Evolutionary conservation across 2,329 filamentous ascomycete species (phyloP), one percentile per base, ranked within the genome.

Genomic region (Passalora sequoiae): DNA sequence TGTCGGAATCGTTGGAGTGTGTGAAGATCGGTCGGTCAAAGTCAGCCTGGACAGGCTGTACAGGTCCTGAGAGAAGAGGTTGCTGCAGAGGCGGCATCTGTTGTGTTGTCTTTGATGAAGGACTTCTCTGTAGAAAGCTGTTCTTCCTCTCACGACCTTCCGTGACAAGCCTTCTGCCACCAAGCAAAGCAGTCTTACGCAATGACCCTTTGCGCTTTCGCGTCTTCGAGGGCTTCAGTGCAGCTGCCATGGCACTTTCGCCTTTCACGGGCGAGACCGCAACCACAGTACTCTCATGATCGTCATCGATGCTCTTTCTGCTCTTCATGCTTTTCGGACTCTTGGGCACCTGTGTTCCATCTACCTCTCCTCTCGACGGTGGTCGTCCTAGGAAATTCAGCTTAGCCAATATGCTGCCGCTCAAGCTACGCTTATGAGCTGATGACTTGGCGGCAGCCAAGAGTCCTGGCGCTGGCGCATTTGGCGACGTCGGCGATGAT

Each of bases 101-200:
- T 53, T 54, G 40, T 7, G 17, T n/a, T 62, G 55, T 53, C 53
- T 60, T 51, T 43, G 44, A 46, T 37, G 55, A 41, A 13, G 68
- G 62, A 46, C 61, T 56, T 44, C 50, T 65, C 53, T 49, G 66
- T 51, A 50, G 62, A 41, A 56, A 60, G 50, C 60, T 66, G 43
- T 59, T 61, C 51, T 56, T 59, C 49, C 80, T 53, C 69, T 76
- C 58, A 67, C 74, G 55, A 78, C 80, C 47, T 77, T 74, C 63
- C 77, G 80, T 42, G 74, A 78, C 49, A 16, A 62, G 49, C n/a
- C 58, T 51, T 39, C 83, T 83, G 50, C 84, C 84, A 12, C 87
- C 86, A 13, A 95, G 73, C 37, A 95, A 72, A 19, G 88, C 89
- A 8, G 86, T 87, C 66, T 95, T 95, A 47, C 89, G 78, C 62